A percentile compares a stretch with the other conserved stretches of the same genome.
Conservation (phyloP, 495 filamentous ascomycete species). For the Aspergillus haitiensis region DNA sequence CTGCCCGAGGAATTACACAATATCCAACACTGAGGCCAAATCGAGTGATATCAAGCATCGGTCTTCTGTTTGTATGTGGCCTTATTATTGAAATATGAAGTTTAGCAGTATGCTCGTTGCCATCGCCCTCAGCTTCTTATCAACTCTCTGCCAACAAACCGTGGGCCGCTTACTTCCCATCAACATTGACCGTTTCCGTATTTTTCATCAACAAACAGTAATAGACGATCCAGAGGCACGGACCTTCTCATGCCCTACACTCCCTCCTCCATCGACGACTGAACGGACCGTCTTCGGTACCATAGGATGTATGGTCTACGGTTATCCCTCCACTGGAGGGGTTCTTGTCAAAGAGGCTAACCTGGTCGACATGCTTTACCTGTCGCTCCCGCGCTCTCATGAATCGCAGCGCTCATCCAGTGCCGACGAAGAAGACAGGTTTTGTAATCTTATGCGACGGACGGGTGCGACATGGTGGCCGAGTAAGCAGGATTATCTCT, state of each 20-base stretch:
- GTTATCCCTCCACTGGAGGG: slow-evolving; percentile 18
- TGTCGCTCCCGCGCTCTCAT: slow-evolving; percentile 8
- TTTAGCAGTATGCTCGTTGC: no score
- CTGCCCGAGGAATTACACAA: no score
- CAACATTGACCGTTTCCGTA: slow-evolving; percentile 9
- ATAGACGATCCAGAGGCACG: slow-evolving; percentile 9
- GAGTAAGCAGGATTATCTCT: slow-evolving; percentile 6
- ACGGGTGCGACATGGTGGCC: slow-evolving; percentile 8
- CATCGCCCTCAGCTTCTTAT: slow-evolving; percentile 7
- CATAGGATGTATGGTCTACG: slow-evolving; percentile 19
- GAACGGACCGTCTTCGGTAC: slow-evolving; percentile 8
- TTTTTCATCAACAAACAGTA: slow-evolving; percentile 23
- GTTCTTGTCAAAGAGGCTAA: slow-evolving; percentile 8
- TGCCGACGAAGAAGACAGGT: slow-evolving; percentile 9
- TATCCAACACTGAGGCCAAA: no score
- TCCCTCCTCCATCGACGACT: background rate
- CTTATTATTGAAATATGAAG: no score
- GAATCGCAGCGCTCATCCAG: slow-evolving; percentile 3
- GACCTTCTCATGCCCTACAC: background rate
- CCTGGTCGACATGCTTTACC: slow-evolving; percentile 9
- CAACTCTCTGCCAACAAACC: slow-evolving; percentile 13
- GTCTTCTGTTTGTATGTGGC: no score
- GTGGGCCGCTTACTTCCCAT: slow-evolving; percentile 10
- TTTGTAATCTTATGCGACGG: slow-evolving; percentile 12
- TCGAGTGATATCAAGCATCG: no score